Evolutionary conservation across 257 asterid genomes (phyloP).

Genomic region (Fraxinus cuspidata): DNA sequence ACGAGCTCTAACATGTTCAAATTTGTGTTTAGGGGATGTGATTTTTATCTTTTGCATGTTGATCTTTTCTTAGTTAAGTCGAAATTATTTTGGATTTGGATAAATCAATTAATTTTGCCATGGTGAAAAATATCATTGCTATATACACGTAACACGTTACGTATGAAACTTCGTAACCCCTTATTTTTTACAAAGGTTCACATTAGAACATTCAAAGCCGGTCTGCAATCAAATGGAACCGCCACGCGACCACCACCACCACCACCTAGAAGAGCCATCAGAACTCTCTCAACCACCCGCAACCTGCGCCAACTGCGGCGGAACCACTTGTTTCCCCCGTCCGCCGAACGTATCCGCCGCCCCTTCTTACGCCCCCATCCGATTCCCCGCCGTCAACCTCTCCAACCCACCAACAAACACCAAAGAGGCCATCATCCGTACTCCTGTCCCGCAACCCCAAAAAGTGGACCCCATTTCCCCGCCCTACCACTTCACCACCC

Average conservation of each 20-base stretch:
- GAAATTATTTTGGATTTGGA: not conserved
- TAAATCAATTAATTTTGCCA: too few species aligned
- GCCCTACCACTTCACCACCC: conserved; percentile 64
- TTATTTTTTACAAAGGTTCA: not conserved
- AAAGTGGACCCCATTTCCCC: conserved; percentile 45
- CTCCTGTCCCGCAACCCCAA: conserved; percentile 86
- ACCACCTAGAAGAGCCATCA: conserved; percentile 22
- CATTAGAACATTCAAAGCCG: not conserved
- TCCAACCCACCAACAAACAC: conserved; percentile 66
- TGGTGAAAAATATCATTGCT: not conserved
- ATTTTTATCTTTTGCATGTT: not conserved
- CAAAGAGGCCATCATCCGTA: conserved; percentile 72
- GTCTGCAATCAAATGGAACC: conserved; percentile 19
- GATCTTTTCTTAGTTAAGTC: too few species aligned
- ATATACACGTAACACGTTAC: not conserved
- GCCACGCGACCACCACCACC: not conserved
- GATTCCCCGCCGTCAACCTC: conserved; percentile 79
- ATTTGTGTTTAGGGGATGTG: not conserved
- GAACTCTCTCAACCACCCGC: conserved; percentile 17
- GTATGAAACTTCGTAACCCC: not conserved
- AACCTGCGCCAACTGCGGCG: conserved; percentile 70
- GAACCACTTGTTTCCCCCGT: conserved; percentile 53
- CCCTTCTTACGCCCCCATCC: conserved; percentile 82
- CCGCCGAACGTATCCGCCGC: conserved; percentile 67
- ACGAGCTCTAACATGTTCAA: too few species aligned